These are phyloP conservation scores for Aspergillus neoniger DNA, from an alignment of 2,329 filamentous ascomycete species.

Conservation along the genomic window DNA sequence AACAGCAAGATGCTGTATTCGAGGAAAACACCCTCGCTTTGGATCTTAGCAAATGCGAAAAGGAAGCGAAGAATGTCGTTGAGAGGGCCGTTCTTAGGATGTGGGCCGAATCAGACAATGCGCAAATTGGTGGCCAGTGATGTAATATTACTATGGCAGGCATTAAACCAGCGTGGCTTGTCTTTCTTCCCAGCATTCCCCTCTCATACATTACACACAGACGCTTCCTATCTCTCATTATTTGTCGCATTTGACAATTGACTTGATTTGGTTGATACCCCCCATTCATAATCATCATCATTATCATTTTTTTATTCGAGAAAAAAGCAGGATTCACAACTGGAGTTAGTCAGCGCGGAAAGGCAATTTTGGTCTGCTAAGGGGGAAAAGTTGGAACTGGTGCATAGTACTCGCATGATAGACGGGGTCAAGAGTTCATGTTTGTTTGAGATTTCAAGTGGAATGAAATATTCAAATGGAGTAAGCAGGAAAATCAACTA, in stretches of 20 bases:
- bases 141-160: neutral
- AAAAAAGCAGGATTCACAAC: slow-evolving; percentile 20
- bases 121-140: slow-evolving; percentile 21
- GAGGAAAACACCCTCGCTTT: slow-evolving; percentile 44
- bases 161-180: neutral
- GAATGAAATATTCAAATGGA: neutral
- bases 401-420: slow-evolving; percentile 1
- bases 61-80: slow-evolving; percentile 44
- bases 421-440: neutral
- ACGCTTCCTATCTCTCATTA: neutral
- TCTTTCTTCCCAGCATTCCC: neutral
- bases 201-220: neutral
- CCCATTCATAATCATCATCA: slow-evolving; percentile 8
- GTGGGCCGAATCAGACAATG: slow-evolving; percentile 39
- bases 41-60: slow-evolving; percentile 43
- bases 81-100: slow-evolving; percentile 47
- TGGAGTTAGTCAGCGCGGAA: slow-evolving; percentile 29
- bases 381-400: neutral
- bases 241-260: neutral
- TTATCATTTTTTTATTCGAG: slow-evolving; percentile 15
- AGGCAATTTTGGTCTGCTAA: slow-evolving; percentile 8
- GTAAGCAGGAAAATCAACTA: neutral
- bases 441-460: neutral
- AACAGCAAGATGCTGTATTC: slow-evolving; percentile 48
- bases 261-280: slow-evolving; percentile 30